These are phyloP conservation scores for Talaromyces borbonicus DNA, from an alignment of 495 filamentous ascomycete genomes.

Conservation along the genomic window DNA sequence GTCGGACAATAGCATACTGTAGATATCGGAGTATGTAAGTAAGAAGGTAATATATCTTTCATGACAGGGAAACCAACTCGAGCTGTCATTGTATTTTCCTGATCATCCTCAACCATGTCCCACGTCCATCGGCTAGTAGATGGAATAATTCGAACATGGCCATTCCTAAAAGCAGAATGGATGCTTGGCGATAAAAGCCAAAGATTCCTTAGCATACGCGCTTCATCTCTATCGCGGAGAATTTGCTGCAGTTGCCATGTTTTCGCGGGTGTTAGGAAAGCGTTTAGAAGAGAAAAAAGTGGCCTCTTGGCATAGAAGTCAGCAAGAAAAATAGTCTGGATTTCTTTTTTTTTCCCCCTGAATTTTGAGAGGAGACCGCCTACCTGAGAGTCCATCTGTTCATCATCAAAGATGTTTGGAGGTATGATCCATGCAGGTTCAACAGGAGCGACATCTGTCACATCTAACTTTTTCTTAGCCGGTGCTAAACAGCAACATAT, in stretches of 20 bases:
- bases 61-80: background rate
- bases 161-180: constrained; percentile 11
- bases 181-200: constrained; percentile 9
- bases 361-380: background rate
- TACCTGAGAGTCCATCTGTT: constrained; percentile 1
- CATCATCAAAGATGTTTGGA: constrained; percentile 4
- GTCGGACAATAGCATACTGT: background rate
- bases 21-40: background rate
- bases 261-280: constrained; percentile 4
- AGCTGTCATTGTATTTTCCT: background rate
- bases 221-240: background rate
- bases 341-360: too few relatives aligned
- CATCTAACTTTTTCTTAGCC: background rate
- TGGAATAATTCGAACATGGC: constrained; percentile 7
- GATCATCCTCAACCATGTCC: background rate
- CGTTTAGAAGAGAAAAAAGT: background rate
- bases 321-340: background rate
- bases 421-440: constrained; percentile 11
- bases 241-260: background rate
- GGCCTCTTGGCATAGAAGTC: background rate
- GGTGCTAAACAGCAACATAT: background rate
- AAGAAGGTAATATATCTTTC: background rate
- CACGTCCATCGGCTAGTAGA: background rate
- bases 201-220: constrained; percentile 5
- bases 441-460: background rate